Base-by-base conservation (phyloP, 345 rosid genomes). In the Eucalyptus camaldulensis region DNA sequence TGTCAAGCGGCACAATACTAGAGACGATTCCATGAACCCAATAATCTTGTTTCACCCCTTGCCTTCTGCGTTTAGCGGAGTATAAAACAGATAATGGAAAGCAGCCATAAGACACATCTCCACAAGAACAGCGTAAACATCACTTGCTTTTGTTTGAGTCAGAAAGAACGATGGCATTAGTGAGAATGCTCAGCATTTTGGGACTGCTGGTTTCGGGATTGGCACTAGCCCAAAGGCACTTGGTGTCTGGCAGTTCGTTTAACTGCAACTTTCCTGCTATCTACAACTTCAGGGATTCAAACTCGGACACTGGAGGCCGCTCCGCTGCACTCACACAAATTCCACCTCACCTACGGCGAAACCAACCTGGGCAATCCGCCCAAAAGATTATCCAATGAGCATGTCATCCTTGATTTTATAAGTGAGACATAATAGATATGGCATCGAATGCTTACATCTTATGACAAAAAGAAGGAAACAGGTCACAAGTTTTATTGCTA, bases 251-350 rank as follows among this genome's bases (percentile, higher is more conserved):
- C 81, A 72, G 44, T 49, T 47, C 67, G 4, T 22, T 85, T 13
- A 40, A 10, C 14, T 87, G 89, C 85, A 56, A 54, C 24, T 89
- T 89, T n/a, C 90, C 88, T 4, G 89, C 89, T 29, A 45, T 87
- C 81, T 89, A 87, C 93, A 94, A 94, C 91, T 96, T 96, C n/a
- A 96, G 98, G 62, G 98, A 96, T 88, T 95, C 99, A 3, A 96
- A 96, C 88, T 96, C 97, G 2, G 99, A 96, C 90, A 96, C 97
- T 0, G 98, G 97, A 17, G 93, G 92, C 49, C 92, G 92, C 22
- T 89, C 86, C 29, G 95, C 96, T 80, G 97, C 56, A 21, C 90
- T 90, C 88, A 27, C 85, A 91, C 58, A 76, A 31, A 72, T 95
- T 49, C 92, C 90, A 40, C 92, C 90, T 65, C 96, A 21, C 98